phyloP scores from a whole-genome alignment of 2,329 filamentous ascomycete genomes.

The Pseudopithomyces chartarum region DNA sequence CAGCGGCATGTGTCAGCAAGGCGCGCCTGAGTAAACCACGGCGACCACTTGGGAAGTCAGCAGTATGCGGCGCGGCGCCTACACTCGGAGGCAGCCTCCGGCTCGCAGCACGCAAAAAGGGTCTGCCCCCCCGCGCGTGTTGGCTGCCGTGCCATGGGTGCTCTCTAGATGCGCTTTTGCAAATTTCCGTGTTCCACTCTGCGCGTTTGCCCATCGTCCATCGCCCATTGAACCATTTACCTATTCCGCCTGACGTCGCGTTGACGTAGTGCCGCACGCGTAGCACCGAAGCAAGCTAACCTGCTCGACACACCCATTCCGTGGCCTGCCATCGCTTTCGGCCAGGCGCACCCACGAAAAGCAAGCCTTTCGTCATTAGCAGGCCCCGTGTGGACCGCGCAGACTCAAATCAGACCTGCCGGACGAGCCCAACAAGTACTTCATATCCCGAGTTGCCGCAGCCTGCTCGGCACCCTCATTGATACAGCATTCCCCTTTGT shows the following conservation, averaged over 20 bases:
- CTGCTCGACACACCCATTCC: background rate
- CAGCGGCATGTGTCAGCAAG: background rate
- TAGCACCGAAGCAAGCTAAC: background rate
- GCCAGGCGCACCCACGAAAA: background rate
- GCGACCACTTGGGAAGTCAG: background rate
- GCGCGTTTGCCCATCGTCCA: background rate
- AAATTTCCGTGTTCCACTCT: background rate
- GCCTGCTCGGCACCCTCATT: background rate
- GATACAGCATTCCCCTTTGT: background rate
- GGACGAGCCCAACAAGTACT: background rate
- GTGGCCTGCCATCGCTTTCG: constrained; percentile 3
- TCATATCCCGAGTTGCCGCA: background rate
- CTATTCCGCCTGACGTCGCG: constrained; percentile 6
- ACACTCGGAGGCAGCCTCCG: background rate
- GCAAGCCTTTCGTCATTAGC: constrained; percentile 7
- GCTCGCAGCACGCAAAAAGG: background rate
- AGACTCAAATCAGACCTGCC: background rate
- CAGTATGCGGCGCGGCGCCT: background rate
- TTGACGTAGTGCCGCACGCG: constrained; percentile 4
- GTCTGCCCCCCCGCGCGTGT: background rate
- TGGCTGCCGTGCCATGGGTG: too few relatives aligned
- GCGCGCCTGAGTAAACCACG: background rate
- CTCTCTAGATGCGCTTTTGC: too few relatives aligned
- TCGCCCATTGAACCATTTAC: background rate
- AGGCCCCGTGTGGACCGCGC: background rate